phyloP scores from a whole-genome alignment of 371 early-diverging fungal genomes.

The Rhizopus stolonifer region DNA sequence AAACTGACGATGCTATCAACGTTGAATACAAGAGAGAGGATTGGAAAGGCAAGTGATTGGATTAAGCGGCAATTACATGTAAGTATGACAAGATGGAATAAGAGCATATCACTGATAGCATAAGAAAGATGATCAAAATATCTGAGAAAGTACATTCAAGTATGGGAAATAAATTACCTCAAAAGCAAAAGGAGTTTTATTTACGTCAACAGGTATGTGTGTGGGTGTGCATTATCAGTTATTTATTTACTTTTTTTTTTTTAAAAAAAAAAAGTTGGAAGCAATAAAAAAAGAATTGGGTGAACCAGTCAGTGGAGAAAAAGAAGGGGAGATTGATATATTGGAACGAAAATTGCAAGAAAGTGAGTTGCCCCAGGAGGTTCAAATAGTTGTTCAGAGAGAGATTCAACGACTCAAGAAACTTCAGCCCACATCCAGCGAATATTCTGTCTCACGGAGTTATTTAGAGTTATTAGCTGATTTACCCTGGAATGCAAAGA shows the following conservation, averaged over 20 bases:
- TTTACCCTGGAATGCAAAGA: constrained; percentile 73
- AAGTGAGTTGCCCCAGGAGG: constrained; percentile 70
- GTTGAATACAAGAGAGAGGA: constrained; percentile 56
- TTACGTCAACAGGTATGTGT: constrained; percentile 74
- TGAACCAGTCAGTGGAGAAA: constrained; percentile 44
- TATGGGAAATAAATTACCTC: constrained; percentile 75
- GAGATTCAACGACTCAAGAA: constrained; percentile 74
- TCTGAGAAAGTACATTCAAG: constrained; percentile 70
- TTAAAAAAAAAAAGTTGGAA: too few species aligned
- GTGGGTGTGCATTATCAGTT: background rate
- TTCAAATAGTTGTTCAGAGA: constrained; percentile 60
- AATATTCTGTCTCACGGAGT: constrained; percentile 77
- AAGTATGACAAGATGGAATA: constrained; percentile 13
- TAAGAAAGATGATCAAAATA: constrained; percentile 1
- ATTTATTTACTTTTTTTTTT: background rate
- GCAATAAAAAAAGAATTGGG: constrained; percentile 84
- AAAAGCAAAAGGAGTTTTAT: constrained; percentile 82
- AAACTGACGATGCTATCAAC: constrained; percentile 67
- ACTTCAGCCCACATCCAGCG: constrained; percentile 74
- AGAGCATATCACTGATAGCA: too few species aligned
- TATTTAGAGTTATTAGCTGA: constrained; percentile 78
- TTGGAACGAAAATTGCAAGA: constrained; percentile 53
- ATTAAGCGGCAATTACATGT: constrained; percentile 80
- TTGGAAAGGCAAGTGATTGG: constrained; percentile 61
- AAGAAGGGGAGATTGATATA: constrained; percentile 67